Percentiles rank a stretch among this genome's conserved stretches.
Conservation (phyloP, 2,329 filamentous ascomycete species). For the Colletotrichum sp. region DNA sequence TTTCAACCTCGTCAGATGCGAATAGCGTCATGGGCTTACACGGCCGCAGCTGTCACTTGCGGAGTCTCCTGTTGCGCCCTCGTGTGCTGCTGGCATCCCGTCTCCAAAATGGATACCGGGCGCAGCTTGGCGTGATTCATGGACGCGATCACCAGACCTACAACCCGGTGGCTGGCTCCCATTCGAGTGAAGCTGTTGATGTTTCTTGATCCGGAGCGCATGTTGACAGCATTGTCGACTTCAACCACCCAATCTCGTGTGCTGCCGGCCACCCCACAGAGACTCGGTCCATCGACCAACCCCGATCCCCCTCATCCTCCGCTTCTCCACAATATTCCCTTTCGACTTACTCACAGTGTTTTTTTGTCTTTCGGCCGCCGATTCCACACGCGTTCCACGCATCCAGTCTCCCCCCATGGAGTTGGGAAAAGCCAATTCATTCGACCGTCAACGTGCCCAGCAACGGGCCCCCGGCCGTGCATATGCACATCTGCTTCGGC, state of each 20-base stretch:
- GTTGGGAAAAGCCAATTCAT: background rate
- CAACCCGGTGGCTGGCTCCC: background rate
- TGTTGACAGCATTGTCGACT: background rate
- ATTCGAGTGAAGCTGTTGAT: background rate
- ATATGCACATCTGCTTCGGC: background rate
- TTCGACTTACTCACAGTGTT: background rate
- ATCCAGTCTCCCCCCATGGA: background rate
- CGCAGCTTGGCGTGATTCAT: background rate
- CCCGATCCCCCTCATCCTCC: background rate
- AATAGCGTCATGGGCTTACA: background rate
- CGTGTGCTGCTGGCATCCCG: background rate
- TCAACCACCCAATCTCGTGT: background rate
- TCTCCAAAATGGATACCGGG: background rate
- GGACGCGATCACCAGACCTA: background rate
- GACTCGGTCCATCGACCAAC: background rate
- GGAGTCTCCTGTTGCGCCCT: conserved; percentile 15
- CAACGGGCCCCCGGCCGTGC: background rate
- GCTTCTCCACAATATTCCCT: conserved; percentile 4
- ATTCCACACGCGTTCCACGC: background rate
- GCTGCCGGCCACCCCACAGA: background rate
- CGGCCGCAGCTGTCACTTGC: background rate
- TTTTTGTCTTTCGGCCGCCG: background rate
- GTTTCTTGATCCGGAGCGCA: background rate
- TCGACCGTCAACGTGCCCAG: background rate
- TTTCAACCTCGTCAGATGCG: background rate